A percentile compares a stretch with the other conserved stretches of the same genome.
phyloP scores from a whole-genome alignment of 192 early-diverging fungal species.

The Pilaira anomala region DNA sequence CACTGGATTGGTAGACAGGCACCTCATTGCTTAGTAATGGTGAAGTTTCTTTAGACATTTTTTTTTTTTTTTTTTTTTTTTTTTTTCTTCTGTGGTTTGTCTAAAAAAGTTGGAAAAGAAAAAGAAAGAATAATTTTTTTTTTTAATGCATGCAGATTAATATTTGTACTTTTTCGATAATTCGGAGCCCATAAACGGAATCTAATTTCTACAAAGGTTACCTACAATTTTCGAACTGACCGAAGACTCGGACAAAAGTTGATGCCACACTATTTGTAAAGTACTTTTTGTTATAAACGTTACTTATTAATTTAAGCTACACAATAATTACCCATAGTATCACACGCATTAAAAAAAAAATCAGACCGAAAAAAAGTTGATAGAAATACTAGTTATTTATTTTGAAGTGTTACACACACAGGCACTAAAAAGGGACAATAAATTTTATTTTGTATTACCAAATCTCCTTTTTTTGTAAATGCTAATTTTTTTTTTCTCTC shows the following conservation, averaged over 20 bases:
- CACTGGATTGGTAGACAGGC: neutral
- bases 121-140: conserved; percentile 1
- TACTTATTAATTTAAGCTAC: no score
- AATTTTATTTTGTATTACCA: neutral
- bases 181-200: neutral
- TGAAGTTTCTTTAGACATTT: conserved; percentile 12
- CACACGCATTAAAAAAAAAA: no score
- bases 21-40: conserved; percentile 3
- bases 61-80: conserved; percentile 1
- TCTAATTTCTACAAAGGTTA: neutral
- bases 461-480: neutral
- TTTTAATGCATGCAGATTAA: neutral
- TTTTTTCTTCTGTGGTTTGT: neutral
- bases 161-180: neutral
- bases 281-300: no score
- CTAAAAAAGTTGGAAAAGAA: neutral
- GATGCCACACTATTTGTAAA: no score
- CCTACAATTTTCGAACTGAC: neutral
- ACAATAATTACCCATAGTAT: no score
- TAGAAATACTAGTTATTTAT: no score
- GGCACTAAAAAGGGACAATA: neutral
- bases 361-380: no score
- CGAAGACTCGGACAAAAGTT: neutral
- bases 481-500: neutral
- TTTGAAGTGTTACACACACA: neutral